Conservation (phyloP, 2,329 filamentous ascomycete species). For the Magnaporthiopsis rhizophila region DNA sequence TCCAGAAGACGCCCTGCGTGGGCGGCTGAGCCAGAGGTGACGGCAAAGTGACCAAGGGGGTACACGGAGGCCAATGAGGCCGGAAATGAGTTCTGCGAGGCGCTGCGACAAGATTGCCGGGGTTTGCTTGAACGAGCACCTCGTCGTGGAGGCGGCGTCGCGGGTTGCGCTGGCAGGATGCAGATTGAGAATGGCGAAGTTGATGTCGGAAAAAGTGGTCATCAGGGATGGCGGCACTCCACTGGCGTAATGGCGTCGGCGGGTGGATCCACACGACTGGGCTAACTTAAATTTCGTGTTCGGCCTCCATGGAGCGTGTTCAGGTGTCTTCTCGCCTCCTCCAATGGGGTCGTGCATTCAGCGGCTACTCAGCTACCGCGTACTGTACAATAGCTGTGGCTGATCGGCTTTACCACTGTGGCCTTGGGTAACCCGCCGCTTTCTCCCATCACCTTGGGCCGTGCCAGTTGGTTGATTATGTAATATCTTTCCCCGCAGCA, state of each 20-base stretch:
- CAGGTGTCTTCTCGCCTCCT: background rate
- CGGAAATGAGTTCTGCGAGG: background rate
- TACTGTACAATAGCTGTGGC: background rate
- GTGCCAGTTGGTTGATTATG: background rate
- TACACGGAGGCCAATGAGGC: background rate
- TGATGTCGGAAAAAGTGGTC: conserved; percentile 5
- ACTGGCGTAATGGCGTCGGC: conserved; percentile 5
- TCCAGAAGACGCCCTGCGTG: background rate
- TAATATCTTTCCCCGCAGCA: background rate
- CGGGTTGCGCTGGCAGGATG: background rate
- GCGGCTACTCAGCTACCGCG: background rate
- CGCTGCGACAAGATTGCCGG: conserved; percentile 1
- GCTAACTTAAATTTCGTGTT: conserved; percentile 2
- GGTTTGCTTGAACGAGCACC: background rate
- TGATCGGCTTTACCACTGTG: background rate
- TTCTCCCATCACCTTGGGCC: background rate
- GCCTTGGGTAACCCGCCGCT: background rate
- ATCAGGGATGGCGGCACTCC: conserved; percentile 5
- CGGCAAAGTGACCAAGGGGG: background rate
- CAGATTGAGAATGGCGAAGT: conserved; percentile 2
- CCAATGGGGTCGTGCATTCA: background rate
- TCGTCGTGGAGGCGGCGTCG: background rate
- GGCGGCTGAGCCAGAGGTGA: background rate
- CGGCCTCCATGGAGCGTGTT: background rate
- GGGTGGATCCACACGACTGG: background rate